Evolutionary conservation across 352 stramenopile species (phyloP), one percentile per base, ranked within the genome.

Genomic region (Blastocystis sp.): DNA sequence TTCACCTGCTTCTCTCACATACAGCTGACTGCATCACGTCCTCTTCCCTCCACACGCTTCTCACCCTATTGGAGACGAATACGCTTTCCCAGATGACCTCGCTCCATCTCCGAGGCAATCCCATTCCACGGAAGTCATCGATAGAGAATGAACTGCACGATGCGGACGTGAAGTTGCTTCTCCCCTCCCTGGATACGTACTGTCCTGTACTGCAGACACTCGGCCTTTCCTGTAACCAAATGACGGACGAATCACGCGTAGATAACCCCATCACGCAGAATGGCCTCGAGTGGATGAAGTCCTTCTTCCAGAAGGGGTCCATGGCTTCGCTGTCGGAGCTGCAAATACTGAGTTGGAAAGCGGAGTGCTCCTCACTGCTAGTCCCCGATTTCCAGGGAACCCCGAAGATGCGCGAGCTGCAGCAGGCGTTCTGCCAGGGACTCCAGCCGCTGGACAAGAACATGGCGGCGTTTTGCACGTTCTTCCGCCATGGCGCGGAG

Each of bases 281-380:
- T 7, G 24, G 19, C 3, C 11, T 76, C 10, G 54, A 76, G 2
- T 19, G 3, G 21, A 21, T 76, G 38, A 52, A 34, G 42, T 17
- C 19, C 19, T 45, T 76, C 6, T 76, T 76, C 48, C 1, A 76
- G 6, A 28, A 76, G 2, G 21, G 52, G 1, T 0, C 9, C 28
- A 24, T 76, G 42, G n/a, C 66, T 9, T 76, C 66, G 17, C 66
- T 76, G 21, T 34, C n/a, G 1, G 66, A 76, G 14, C 21, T 76
- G 42, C 66, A 76, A n/a, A 2, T 76, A 2, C 24, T 48, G 40
- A 57, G 66, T 76, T 6, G 38, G 19, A 3, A n/a, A 17, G n/a
- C 14, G 28, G 66, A 59, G 9, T n/a, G 11, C 14, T 11, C 54
- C 2, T 28, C 3, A 19, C n/a, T 57, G 38, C 21, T 42, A 76